Base-by-base conservation (phyloP, 768 basidiomycete genomes). In the Leccinum aurantiacum region DNA sequence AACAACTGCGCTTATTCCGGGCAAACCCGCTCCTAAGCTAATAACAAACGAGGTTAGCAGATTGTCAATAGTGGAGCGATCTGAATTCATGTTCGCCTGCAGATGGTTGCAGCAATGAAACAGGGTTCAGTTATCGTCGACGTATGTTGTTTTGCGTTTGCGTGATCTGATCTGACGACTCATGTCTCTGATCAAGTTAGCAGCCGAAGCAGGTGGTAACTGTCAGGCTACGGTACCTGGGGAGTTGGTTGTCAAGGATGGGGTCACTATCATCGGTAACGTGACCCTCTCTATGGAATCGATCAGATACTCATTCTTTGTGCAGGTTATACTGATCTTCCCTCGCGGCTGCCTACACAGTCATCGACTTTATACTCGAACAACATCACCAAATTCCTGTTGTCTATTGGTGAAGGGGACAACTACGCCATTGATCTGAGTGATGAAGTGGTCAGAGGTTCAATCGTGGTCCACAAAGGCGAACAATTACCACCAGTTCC, bases 61-160 rank as follows among this genome's bases (percentile, higher is more conserved):
- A 52, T 31, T 4, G 15, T 27, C 13, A 48, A 35, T 17, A 9
- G 25, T 31, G 9, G 4, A 38, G n/a, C 8, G 22, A 31, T 53
- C 41, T 15, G 14, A 33, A 31, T 54, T 73, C 38, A 72, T 29
- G 31, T 22, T 47, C 41, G 3, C 58, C 31, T 60, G 9, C 56
- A 81, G 78, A 93, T 94, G 89, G 81, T 95, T 14, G 83, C 86
- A 44, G 89, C 86, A n/a, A 93, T 95, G 93, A 93, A 90, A 66
- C 91, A 90, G 76, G 93, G 93, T 25, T 94, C 93, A 5, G 86
- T 95, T 29, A 84, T 95, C 55, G 92, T 94, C 27, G 93, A 95
- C 72, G 74, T 74, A 62, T 53, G 73, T 67, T 33, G 3, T 61
- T 9, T 59, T 35, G 27, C 25, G 25, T 51, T 25, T 48, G 10